These are phyloP conservation scores for Wickerhamiella siamensis DNA, from an alignment of 805 yeast genomes.

Conservation along the genomic window DNA sequence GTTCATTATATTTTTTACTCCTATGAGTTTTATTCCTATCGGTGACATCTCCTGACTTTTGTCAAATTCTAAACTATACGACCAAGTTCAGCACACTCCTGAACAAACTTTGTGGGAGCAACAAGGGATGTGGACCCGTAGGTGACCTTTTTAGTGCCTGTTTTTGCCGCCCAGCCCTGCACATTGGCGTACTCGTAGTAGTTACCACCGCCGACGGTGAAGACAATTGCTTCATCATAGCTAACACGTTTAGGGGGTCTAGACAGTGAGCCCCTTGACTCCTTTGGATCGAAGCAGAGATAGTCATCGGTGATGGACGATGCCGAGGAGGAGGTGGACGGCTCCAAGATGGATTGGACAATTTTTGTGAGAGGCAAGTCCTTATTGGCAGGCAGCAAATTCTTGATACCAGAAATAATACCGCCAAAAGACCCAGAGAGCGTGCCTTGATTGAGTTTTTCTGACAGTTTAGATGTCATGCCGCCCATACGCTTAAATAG, in stretches of 20 bases:
- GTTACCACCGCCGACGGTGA: slow-evolving; percentile 94
- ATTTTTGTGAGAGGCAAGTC: slow-evolving; percentile 80
- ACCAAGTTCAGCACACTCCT: slow-evolving; percentile 24
- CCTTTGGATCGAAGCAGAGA: slow-evolving; percentile 75
- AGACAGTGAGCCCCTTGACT: slow-evolving; percentile 76
- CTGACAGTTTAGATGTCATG: slow-evolving; percentile 52
- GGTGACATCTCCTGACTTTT: too few species aligned
- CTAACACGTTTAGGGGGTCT: slow-evolving; percentile 75
- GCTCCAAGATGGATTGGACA: slow-evolving; percentile 86
- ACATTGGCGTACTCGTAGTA: slow-evolving; percentile 86
- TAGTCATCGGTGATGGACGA: slow-evolving; percentile 47
- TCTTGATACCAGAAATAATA: slow-evolving; percentile 74
- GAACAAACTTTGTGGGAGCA: slow-evolving; percentile 21
- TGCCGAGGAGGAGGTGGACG: slow-evolving; percentile 46
- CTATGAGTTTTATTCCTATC: too few species aligned
- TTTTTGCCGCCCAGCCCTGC: slow-evolving; percentile 60
- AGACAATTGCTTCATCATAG: slow-evolving; percentile 71
- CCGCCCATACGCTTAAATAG: slow-evolving; percentile 45
- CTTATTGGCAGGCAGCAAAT: slow-evolving; percentile 73
- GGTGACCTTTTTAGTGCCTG: slow-evolving; percentile 42
- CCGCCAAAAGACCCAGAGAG: slow-evolving; percentile 83
- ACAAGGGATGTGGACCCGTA: slow-evolving; percentile 67
- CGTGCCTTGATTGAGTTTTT: slow-evolving; percentile 73
- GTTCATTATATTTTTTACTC: too few species aligned
- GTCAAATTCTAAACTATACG: slow-evolving; percentile 6